Evolutionary conservation across 495 filamentous ascomycete species (phyloP), one percentile per base, ranked within the genome.

Genomic region (Pyrenopolyporus hunteri): DNA sequence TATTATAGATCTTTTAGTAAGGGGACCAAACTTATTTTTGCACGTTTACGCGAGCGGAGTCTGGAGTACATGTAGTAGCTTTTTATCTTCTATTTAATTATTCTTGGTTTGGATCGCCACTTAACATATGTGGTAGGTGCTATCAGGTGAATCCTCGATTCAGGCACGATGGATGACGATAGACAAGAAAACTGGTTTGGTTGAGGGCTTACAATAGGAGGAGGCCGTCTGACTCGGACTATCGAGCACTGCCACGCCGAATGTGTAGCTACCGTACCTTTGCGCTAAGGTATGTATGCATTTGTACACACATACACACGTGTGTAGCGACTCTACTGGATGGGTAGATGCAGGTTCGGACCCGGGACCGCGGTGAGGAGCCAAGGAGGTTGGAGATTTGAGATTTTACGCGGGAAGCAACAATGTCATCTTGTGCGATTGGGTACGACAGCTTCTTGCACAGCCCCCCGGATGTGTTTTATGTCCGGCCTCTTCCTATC

Each of bases 171-270:
- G 28, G 23, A 60, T 56, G 51, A 51, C 45, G 39, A 51, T 37
- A 32, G 45, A 62, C 59, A 63, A 52, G 52, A 49, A n/a, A 44
- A 48, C 7, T 45, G 45, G 45, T 50, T 45, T 49, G 56, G 56
- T 62, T n/a, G n/a, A n/a, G 59, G 57, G 37, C 36, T 35, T 32
- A 20, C 47, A 22, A 39, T 22, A 16, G 19, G 10, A 37, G n/a
- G 13, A 57, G 13, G 47, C n/a, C 13, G 16, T 14, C 53, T 52
- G 47, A 39, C 39, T 45, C 39, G 48, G 35, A 20, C 40, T 48
- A 54, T 58, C 60, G 53, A 64, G 60, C 60, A 64, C 60, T 64
- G 60, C 60, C 60, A 58, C 60, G 36, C 60, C 26, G 48, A 49
- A n/a, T 26, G 13, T 17, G 33, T 43, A 6, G 31, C 43, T 54